These are phyloP conservation scores for Gliomastix tumulicola DNA, from an alignment of 2,329 filamentous ascomycete species.

Conservation along the genomic window DNA sequence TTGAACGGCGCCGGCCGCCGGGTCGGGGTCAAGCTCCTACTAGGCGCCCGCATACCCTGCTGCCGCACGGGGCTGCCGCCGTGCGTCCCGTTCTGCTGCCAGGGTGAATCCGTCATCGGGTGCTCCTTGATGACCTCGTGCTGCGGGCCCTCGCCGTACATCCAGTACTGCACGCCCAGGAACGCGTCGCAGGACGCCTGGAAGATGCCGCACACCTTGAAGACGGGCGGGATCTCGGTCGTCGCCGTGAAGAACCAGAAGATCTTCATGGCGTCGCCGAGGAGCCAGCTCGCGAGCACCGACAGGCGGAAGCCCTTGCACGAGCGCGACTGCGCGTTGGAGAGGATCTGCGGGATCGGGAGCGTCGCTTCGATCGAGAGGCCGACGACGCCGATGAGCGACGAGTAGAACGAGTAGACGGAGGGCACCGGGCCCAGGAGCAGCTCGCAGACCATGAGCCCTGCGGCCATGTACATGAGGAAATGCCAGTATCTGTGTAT, in stretches of 20 bases:
- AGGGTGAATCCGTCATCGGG: conserved; percentile 19
- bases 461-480: conserved; percentile 58
- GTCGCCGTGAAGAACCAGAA: conserved; percentile 74
- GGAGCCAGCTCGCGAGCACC: conserved; percentile 70
- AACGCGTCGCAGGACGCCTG: conserved; percentile 71
- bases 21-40: conserved; percentile 28
- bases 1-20: conserved; percentile 28
- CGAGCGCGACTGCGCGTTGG: conserved; percentile 61
- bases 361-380: conserved; percentile 75
- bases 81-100: too few relatives aligned
- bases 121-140: conserved; percentile 27
- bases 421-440: conserved; percentile 50
- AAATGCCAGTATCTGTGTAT: conserved; percentile 67
- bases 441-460: conserved; percentile 58
- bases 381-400: conserved; percentile 65
- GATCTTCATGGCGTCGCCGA: conserved; percentile 81
- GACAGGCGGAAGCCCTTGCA: conserved; percentile 74
- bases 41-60: conserved; percentile 18
- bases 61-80: too few relatives aligned
- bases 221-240: conserved; percentile 65
- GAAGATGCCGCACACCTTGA: conserved; percentile 77
- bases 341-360: conserved; percentile 69
- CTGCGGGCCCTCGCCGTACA: conserved; percentile 52
- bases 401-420: conserved; percentile 60
- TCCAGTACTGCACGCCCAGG: conserved; percentile 66